phyloP scores from a whole-genome alignment of 2,329 filamentous ascomycete genomes.

The Curvularia eragrostidis region DNA sequence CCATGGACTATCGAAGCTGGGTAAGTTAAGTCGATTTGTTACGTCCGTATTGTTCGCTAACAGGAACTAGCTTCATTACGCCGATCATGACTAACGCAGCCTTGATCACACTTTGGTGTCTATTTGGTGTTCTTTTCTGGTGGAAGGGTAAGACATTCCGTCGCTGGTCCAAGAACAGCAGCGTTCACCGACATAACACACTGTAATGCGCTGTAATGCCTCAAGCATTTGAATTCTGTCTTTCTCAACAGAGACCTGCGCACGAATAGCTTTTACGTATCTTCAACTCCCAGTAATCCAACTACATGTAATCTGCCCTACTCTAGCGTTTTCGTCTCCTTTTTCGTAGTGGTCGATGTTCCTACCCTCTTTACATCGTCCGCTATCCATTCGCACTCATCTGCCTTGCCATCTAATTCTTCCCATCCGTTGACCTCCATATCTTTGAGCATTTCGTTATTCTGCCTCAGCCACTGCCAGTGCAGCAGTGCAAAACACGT shows the following conservation, averaged over 20 bases:
- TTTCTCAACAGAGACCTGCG: background rate
- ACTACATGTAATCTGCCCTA: background rate
- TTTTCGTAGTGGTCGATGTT: background rate
- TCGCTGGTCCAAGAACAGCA: constrained; percentile 62
- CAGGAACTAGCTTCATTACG: constrained; percentile 49
- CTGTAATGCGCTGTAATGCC: constrained; percentile 1
- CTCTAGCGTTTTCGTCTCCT: background rate
- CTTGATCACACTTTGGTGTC: constrained; percentile 61
- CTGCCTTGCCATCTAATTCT: constrained; percentile 30
- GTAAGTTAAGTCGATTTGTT: constrained; percentile 33
- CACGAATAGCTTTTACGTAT: background rate
- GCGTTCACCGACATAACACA: constrained; percentile 54
- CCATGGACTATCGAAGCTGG: constrained; percentile 59
- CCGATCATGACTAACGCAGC: constrained; percentile 68
- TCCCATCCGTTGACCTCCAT: constrained; percentile 37
- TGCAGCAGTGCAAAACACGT: constrained; percentile 25
- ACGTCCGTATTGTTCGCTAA: constrained; percentile 11
- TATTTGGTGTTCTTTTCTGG: constrained; percentile 63
- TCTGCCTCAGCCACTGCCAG: constrained; percentile 41
- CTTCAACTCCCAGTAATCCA: background rate
- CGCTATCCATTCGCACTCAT: constrained; percentile 39
- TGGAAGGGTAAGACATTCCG: constrained; percentile 65
- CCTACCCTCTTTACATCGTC: constrained; percentile 18
- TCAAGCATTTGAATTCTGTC: background rate
- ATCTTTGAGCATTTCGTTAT: constrained; percentile 31